These are phyloP conservation scores for Adansonia grandidieri DNA, from an alignment of 441 rosid species.

Conservation along the genomic window DNA sequence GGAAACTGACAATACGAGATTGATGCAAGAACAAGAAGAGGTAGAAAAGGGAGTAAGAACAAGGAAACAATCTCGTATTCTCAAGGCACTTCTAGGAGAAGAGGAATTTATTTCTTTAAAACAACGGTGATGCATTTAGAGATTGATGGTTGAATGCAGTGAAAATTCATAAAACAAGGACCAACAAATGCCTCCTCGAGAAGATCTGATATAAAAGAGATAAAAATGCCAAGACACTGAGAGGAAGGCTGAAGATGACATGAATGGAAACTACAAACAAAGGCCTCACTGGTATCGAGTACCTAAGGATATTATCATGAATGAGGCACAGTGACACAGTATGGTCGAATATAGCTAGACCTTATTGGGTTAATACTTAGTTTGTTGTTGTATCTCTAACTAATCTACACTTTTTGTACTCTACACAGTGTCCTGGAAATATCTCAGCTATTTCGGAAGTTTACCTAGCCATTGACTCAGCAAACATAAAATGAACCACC, in stretches of 20 bases:
- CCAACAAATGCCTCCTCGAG: background rate
- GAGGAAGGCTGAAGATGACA: background rate
- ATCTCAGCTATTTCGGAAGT: background rate
- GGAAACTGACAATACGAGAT: background rate
- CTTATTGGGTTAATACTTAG: background rate
- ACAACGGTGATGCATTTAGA: background rate
- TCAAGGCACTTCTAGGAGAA: no score
- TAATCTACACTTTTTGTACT: background rate
- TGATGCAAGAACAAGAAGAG: no score
- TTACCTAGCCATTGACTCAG: slow-evolving; percentile 14
- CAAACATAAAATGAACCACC: slow-evolving; percentile 5
- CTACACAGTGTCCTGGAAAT: background rate
- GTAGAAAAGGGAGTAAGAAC: no score
- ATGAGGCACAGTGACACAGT: background rate
- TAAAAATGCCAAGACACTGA: background rate
- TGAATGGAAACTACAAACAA: background rate
- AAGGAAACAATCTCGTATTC: no score
- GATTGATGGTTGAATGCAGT: background rate
- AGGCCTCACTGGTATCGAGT: background rate
- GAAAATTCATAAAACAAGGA: background rate
- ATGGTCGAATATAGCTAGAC: background rate
- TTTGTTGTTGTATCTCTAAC: background rate
- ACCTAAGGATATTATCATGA: background rate
- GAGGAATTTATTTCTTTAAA: no score
- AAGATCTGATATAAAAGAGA: background rate